These are phyloP conservation scores for Urochloa ruziziensis DNA, from an alignment of 176 grass and related monocot genomes.

Conservation along the genomic window DNA sequence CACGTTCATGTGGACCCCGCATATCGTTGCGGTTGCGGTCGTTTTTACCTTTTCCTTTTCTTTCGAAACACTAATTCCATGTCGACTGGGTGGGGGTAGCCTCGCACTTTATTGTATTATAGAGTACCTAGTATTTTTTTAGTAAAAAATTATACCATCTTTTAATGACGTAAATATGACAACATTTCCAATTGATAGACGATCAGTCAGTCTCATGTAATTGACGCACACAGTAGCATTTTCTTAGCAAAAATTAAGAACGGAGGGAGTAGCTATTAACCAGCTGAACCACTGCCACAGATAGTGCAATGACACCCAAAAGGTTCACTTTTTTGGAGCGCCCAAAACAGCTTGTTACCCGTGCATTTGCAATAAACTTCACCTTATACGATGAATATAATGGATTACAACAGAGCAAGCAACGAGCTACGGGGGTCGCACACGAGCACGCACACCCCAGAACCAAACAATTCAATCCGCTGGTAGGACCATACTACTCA, in stretches of 20 bases:
- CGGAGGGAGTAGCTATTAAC: not conserved
- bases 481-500: conserved; percentile 11
- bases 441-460: not conserved
- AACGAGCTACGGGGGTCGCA: not conserved
- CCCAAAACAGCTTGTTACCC: not conserved
- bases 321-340: not conserved
- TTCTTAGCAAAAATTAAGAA: not conserved
- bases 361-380: not conserved
- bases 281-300: not conserved
- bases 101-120: not conserved
- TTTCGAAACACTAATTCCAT: not conserved
- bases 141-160: not conserved
- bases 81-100: not conserved
- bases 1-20: not conserved
- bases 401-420: conserved; percentile 1
- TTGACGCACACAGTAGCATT: not conserved
- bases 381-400: not conserved
- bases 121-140: not conserved
- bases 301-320: not conserved
- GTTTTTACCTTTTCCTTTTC: not conserved
- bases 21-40: not conserved
- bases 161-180: not conserved
- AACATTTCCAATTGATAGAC: not conserved
- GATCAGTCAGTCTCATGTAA: not conserved
- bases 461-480: conserved; percentile 26